phyloP scores from a whole-genome alignment of 306 rosid genomes.

The Sicyos baderoa region DNA sequence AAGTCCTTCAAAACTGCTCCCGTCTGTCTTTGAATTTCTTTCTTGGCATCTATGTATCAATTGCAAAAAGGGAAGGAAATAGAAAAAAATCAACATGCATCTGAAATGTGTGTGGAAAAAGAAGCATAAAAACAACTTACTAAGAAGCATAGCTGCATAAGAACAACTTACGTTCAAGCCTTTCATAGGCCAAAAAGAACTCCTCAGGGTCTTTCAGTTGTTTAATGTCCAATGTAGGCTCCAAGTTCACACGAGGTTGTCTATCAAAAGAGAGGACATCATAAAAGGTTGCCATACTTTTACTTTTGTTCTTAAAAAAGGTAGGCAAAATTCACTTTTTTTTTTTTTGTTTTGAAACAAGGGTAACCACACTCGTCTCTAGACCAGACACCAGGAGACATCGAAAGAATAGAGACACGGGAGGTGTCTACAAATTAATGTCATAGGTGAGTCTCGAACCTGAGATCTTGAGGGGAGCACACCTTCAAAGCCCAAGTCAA shows the following conservation, averaged over 20 bases:
- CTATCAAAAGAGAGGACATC: constrained; percentile 28
- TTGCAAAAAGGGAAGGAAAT: constrained; percentile 18
- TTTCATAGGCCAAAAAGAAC: constrained; percentile 55
- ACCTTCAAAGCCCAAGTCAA: too few relatives aligned
- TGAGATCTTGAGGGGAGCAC: too few relatives aligned
- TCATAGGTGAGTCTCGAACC: too few relatives aligned
- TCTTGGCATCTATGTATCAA: constrained; percentile 56
- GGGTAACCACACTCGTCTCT: too few relatives aligned
- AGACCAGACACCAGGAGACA: too few relatives aligned
- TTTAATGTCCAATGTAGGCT: constrained; percentile 40
- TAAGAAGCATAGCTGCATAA: constrained; percentile 9
- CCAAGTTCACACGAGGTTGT: constrained; percentile 40
- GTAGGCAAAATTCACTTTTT: constrained; percentile 2
- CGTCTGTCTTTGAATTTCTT: constrained; percentile 56
- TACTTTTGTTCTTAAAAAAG: neutral
- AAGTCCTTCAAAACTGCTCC: constrained; percentile 36
- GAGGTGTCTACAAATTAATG: too few relatives aligned
- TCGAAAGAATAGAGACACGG: too few relatives aligned
- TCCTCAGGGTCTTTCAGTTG: constrained; percentile 51
- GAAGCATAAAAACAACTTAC: constrained; percentile 33
- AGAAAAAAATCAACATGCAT: neutral
- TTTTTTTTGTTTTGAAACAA: too few relatives aligned
- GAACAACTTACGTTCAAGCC: constrained; percentile 49
- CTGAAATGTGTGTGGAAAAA: constrained; percentile 10
- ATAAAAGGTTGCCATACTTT: constrained; percentile 3